These are phyloP conservation scores for Boletus fagicola DNA, from an alignment of 768 basidiomycete species.

Conservation along the genomic window DNA sequence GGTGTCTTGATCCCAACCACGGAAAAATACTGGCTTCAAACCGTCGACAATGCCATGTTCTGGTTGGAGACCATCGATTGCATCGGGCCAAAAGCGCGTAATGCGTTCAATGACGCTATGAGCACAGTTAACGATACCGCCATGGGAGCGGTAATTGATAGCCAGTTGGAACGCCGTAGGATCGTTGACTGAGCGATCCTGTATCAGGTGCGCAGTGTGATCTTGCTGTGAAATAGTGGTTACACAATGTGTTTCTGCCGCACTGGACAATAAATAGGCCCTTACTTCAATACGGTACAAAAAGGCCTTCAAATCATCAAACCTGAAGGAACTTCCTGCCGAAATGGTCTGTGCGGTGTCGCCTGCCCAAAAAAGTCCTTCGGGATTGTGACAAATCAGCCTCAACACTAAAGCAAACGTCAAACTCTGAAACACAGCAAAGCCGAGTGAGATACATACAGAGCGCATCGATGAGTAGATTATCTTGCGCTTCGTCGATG, in stretches of 20 bases:
- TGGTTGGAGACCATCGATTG: conserved; percentile 56
- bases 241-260: background rate
- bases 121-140: conserved; percentile 73
- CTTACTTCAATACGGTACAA: conserved; percentile 59
- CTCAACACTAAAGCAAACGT: conserved; percentile 49
- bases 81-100: conserved; percentile 56
- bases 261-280: background rate
- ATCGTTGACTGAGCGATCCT: conserved; percentile 15
- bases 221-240: conserved; percentile 19
- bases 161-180: conserved; percentile 54
- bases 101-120: conserved; percentile 64
- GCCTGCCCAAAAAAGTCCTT: conserved; percentile 54
- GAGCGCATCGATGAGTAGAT: conserved; percentile 56
- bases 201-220: conserved; percentile 10
- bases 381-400: conserved; percentile 57
- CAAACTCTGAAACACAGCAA: background rate
- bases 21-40: conserved; percentile 57
- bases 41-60: conserved; percentile 59
- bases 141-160: conserved; percentile 69
- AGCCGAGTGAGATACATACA: conserved; percentile 35
- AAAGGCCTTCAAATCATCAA: conserved; percentile 69
- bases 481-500: conserved; percentile 74
- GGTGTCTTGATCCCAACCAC: conserved; percentile 43
- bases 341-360: conserved; percentile 51
- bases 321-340: conserved; percentile 56